phyloP scores from a whole-genome alignment of 164 flowering plant genomes.

The Dillenia turbinata region DNA sequence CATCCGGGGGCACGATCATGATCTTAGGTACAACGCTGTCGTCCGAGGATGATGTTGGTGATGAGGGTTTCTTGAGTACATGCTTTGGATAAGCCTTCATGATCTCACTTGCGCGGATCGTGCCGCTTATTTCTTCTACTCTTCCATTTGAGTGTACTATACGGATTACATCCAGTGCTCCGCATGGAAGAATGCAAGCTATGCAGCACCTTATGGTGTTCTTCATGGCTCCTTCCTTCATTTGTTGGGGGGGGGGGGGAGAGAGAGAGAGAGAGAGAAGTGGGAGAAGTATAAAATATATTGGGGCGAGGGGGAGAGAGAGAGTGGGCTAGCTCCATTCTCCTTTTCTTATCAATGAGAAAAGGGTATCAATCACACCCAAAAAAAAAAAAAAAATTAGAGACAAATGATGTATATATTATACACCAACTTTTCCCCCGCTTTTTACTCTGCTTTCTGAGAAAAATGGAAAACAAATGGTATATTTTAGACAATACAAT shows the following conservation, averaged over 20 bases:
- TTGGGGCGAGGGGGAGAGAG: conserved; percentile 8
- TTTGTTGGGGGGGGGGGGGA: conserved; percentile 1
- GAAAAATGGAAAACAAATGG: no score
- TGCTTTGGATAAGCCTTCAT: conserved; percentile 85
- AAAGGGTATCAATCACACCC: conserved; percentile 22
- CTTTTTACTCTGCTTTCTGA: no score
- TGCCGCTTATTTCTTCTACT: conserved; percentile 73
- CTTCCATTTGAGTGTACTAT: conserved; percentile 75
- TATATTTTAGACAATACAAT: no score
- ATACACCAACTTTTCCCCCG: neutral
- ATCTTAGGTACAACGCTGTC: conserved; percentile 46
- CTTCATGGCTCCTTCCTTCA: conserved; percentile 38
- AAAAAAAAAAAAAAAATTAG: conserved; percentile 15
- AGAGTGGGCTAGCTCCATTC: conserved; percentile 4
- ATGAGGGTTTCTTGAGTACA: conserved; percentile 61
- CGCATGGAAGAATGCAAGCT: conserved; percentile 94
- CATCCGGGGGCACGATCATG: conserved; percentile 73
- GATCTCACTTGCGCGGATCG: conserved; percentile 60
- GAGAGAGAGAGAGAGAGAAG: conserved; percentile 3
- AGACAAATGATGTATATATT: conserved; percentile 23
- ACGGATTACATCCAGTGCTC: conserved; percentile 78
- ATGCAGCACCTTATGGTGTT: conserved; percentile 78
- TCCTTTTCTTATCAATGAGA: conserved; percentile 1
- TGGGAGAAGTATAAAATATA: conserved; percentile 1
- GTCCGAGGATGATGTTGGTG: conserved; percentile 26